Evolutionary conservation across 1,139 yeast genomes (phyloP).

Genomic region (Saccharomycopsis hybrid): DNA sequence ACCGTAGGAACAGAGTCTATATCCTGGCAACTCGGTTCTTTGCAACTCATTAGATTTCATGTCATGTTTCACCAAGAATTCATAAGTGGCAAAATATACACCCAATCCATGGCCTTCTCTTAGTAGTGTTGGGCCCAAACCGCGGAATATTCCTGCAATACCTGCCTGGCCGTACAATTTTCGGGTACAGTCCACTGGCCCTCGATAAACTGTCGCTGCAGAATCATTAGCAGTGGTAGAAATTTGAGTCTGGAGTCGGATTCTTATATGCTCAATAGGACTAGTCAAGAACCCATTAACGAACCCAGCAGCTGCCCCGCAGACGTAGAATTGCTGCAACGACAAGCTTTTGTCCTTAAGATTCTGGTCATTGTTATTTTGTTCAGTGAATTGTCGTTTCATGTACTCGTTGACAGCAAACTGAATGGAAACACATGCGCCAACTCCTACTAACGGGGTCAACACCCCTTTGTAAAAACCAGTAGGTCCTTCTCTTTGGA

Average conservation of each 20-base stretch:
- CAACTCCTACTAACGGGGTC: slow-evolving; percentile 84
- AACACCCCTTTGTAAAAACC: slow-evolving; percentile 90
- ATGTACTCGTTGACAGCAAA: slow-evolving; percentile 88
- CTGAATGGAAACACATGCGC: slow-evolving; percentile 85
- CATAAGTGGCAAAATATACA: slow-evolving; percentile 81
- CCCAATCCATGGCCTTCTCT: slow-evolving; percentile 90
- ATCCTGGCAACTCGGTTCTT: slow-evolving; percentile 72
- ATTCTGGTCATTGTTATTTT: slow-evolving; percentile 34
- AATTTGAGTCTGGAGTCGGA: slow-evolving; percentile 81
- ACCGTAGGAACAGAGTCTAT: slow-evolving; percentile 76
- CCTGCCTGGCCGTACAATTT: slow-evolving; percentile 52
- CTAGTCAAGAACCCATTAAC: slow-evolving; percentile 84
- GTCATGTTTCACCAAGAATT: slow-evolving; percentile 70
- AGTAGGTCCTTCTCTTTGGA: slow-evolving; percentile 66
- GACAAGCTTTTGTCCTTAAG: slow-evolving; percentile 32
- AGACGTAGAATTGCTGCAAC: slow-evolving; percentile 57
- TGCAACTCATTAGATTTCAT: slow-evolving; percentile 34
- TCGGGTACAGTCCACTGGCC: slow-evolving; percentile 74
- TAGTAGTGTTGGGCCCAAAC: slow-evolving; percentile 68
- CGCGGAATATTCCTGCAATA: slow-evolving; percentile 62
- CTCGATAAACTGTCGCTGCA: slow-evolving; percentile 42
- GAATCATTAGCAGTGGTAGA: slow-evolving; percentile 22
- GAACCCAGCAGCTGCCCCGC: slow-evolving; percentile 86
- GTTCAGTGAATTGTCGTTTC: slow-evolving; percentile 64
- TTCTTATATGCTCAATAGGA: slow-evolving; percentile 91